phyloP scores from a whole-genome alignment of 2,329 filamentous ascomycete species.

The Trichoderma harzianum region DNA sequence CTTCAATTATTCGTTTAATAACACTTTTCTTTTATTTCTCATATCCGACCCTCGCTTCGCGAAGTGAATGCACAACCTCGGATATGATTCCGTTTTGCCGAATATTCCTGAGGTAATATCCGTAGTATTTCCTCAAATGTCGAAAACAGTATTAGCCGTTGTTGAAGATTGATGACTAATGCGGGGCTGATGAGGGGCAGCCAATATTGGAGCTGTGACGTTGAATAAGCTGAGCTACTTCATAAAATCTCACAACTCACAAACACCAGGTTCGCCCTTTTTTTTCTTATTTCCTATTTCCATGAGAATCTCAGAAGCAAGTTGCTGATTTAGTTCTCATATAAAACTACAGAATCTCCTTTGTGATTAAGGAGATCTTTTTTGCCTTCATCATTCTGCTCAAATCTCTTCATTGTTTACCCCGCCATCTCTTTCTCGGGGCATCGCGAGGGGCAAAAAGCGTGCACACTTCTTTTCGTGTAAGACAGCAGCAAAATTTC shows the following conservation, averaged over 20 bases:
- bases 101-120: not conserved
- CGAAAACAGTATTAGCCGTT: not conserved
- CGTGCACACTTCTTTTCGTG: not conserved
- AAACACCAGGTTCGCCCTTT: not conserved
- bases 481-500: conserved; percentile 27
- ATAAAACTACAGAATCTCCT: not conserved
- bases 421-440: conserved; percentile 6
- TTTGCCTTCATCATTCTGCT: not conserved
- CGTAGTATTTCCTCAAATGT: not conserved
- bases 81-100: not conserved
- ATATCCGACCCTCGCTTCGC: not conserved
- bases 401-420: not conserved
- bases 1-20: not conserved
- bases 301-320: not conserved
- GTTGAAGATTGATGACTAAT: conserved; percentile 1
- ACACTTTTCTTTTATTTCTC: not conserved
- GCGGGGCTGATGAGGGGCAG: conserved; percentile 1
- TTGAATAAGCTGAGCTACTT: not conserved
- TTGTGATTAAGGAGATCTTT: not conserved
- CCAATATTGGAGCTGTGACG: not conserved
- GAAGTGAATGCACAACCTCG: not conserved
- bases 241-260: not conserved
- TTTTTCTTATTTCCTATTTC: not conserved
- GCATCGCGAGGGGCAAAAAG: not conserved
- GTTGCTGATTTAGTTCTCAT: not conserved